These are phyloP conservation scores for Phyllosticta citriasiana DNA, from an alignment of 2,329 filamentous ascomycete species.

Conservation along the genomic window DNA sequence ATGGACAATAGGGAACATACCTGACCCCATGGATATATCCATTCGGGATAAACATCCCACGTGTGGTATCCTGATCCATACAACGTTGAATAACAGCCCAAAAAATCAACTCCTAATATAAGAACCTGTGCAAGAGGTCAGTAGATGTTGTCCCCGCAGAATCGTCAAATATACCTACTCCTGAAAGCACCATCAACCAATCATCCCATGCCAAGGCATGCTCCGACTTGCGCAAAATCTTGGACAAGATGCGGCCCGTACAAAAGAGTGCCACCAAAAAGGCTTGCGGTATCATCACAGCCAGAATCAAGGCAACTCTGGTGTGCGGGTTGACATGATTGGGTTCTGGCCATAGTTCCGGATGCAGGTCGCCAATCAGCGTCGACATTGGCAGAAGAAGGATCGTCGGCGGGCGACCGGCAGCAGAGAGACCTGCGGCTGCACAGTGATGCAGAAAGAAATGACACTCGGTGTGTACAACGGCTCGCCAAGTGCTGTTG, in stretches of 20 bases:
- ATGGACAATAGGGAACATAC: not conserved
- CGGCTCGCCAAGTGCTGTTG: no score
- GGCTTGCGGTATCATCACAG: conserved; percentile 16
- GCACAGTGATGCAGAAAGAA: no score
- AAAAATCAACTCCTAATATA: conserved; percentile 18
- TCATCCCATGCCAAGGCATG: conserved; percentile 19
- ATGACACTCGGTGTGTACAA: no score
- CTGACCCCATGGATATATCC: conserved; percentile 5
- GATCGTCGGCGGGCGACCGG: not conserved
- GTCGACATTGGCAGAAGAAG: conserved; percentile 1
- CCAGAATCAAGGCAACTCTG: conserved; percentile 17
- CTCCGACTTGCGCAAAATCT: conserved; percentile 16
- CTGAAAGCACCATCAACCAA: conserved; percentile 20
- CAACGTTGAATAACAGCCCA: conserved; percentile 19
- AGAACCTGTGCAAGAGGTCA: not conserved
- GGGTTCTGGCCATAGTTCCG: conserved; percentile 17
- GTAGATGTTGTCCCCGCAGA: not conserved
- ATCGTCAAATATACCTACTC: conserved; percentile 11
- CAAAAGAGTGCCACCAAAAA: conserved; percentile 11
- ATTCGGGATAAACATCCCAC: conserved; percentile 13
- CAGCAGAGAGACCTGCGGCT: not conserved
- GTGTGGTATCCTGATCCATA: conserved; percentile 23
- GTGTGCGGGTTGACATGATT: conserved; percentile 23
- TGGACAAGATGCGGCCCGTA: conserved; percentile 14
- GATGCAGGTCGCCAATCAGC: conserved; percentile 1